Conservation (phyloP, 192 early-diverging fungal species). For the Mortierella claussenii region DNA sequence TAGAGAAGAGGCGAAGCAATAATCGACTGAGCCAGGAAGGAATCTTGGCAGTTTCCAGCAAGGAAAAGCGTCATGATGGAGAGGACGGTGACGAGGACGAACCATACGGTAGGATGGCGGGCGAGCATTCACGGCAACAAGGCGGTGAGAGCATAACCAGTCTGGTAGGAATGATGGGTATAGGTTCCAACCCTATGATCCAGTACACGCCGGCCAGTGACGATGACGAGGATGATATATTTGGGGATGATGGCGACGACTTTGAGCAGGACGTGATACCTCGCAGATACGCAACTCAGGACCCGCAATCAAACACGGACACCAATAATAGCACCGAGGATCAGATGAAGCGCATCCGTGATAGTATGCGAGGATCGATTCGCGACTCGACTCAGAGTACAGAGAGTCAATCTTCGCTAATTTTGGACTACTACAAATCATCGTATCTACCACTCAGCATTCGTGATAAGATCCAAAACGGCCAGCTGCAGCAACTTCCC, state of each 20-base stretch:
- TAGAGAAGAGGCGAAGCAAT: background rate
- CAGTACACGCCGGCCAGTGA: constrained; percentile 29
- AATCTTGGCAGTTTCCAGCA: constrained; percentile 9
- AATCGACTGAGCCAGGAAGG: constrained; percentile 3
- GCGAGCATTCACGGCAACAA: constrained; percentile 1
- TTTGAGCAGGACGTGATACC: background rate
- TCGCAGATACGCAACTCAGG: background rate
- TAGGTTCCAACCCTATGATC: constrained; percentile 33
- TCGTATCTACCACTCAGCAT: constrained; percentile 7
- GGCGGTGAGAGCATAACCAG: constrained; percentile 22
- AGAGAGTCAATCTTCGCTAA: constrained; percentile 24
- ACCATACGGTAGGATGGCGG: constrained; percentile 14
- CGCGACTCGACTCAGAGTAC: constrained; percentile 27
- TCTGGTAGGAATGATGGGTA: constrained; percentile 45
- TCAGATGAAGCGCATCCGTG: too few species aligned
- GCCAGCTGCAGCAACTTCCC: background rate
- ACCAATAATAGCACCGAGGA: background rate
- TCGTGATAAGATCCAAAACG: background rate
- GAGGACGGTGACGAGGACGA: constrained; percentile 1
- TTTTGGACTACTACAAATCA: constrained; percentile 27
- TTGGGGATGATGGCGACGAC: background rate
- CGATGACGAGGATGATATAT: constrained; percentile 5
- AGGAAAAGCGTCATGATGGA: background rate
- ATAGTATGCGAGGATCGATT: background rate
- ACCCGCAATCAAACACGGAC: background rate